A percentile compares a stretch with the other conserved stretches of the same genome.
phyloP scores from a whole-genome alignment of 1,139 yeast species.

The Zygosaccharomyces pseudobailii region DNA sequence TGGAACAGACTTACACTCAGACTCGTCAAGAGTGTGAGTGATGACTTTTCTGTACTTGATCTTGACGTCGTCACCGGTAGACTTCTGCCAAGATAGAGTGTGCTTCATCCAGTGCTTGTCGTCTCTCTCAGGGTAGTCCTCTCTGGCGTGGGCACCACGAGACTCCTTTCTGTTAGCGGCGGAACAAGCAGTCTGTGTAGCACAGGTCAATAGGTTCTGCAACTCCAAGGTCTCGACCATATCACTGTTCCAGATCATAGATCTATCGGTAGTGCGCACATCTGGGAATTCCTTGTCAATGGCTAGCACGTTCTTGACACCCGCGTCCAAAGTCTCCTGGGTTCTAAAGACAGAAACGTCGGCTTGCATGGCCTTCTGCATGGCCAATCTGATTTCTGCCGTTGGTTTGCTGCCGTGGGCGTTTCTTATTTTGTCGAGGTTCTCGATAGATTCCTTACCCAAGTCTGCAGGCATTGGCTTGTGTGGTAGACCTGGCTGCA shows the following conservation, averaged over 20 bases:
- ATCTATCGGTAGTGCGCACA: constrained; percentile 87
- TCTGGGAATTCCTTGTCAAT: constrained; percentile 71
- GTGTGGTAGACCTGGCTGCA: constrained; percentile 86
- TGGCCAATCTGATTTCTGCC: constrained; percentile 81
- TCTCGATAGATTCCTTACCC: constrained; percentile 85
- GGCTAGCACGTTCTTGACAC: constrained; percentile 73
- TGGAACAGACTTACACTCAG: constrained; percentile 93
- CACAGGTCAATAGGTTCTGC: constrained; percentile 95
- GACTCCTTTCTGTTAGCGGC: constrained; percentile 97
- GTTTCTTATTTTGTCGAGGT: constrained; percentile 82
- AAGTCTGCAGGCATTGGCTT: constrained; percentile 75
- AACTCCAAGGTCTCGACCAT: constrained; percentile 93
- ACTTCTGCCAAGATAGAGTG: constrained; percentile 84
- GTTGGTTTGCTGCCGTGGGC: constrained; percentile 80
- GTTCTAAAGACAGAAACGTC: constrained; percentile 97
- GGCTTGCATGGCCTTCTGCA: constrained; percentile 96
- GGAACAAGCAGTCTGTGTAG: constrained; percentile 89
- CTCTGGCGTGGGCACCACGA: constrained; percentile 99
- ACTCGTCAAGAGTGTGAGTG: constrained; percentile 77
- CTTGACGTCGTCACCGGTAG: constrained; percentile 63
- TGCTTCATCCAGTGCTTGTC: constrained; percentile 98
- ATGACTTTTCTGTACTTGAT: constrained; percentile 87
- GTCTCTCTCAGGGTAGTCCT: constrained; percentile 93
- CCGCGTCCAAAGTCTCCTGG: constrained; percentile 86
- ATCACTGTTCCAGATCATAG: constrained; percentile 98